Evolutionary conservation across 495 filamentous ascomycete species (phyloP).

Genomic region (Podospora tetraspora): DNA sequence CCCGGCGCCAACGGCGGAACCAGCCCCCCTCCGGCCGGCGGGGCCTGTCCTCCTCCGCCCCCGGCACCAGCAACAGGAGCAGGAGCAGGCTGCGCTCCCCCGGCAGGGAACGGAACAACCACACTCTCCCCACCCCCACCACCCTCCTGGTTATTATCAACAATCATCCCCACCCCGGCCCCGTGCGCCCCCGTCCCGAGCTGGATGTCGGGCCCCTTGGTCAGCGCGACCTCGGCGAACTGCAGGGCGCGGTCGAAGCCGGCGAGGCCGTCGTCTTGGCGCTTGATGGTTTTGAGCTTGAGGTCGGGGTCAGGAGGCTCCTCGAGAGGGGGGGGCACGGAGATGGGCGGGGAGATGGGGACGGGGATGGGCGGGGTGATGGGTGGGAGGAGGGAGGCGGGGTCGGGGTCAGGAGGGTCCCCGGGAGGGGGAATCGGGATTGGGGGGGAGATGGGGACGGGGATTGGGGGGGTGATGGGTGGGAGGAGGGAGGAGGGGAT

Average conservation of each 20-base stretch:
- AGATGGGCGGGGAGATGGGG: no score
- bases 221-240: constrained; percentile 40
- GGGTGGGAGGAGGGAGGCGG: not conserved
- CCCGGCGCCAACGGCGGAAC: not conserved
- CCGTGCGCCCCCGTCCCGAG: constrained; percentile 42
- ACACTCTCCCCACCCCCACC: constrained; percentile 9
- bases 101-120: not conserved
- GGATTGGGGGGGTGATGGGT: not conserved
- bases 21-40: not conserved
- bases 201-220: constrained; percentile 39
- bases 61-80: not conserved
- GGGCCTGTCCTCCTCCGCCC: not conserved
- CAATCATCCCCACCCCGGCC: constrained; percentile 43
- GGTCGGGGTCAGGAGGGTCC: not conserved
- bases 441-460: no score
- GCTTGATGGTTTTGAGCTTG: constrained; percentile 21
- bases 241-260: constrained; percentile 45
- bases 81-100: not conserved
- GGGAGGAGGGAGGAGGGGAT: not conserved
- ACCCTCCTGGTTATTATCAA: constrained; percentile 33
- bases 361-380: not conserved
- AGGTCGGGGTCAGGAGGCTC: not conserved
- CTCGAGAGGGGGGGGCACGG: no score
- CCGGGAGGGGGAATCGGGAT: no score
- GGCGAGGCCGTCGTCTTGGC: constrained; percentile 26